Conservation (phyloP, 148 eudicot species). For the Euryodendron excelsum region DNA sequence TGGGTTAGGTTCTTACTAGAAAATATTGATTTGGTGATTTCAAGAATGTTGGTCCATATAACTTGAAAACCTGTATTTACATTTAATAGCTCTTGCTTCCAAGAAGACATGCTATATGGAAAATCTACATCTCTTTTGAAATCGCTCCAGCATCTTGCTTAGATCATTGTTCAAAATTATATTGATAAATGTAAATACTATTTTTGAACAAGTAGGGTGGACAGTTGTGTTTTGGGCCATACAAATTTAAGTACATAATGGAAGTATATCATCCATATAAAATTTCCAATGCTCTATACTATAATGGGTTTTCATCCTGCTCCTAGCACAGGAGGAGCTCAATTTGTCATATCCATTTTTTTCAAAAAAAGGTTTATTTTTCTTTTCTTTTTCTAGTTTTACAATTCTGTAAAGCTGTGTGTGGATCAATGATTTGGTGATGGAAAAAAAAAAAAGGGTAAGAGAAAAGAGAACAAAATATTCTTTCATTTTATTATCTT, state of each 20-base stretch:
- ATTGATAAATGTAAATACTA: not conserved
- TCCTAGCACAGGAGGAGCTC: not conserved
- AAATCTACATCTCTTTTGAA: not conserved
- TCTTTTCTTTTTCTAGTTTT: too few relatives aligned
- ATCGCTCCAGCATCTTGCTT: not conserved
- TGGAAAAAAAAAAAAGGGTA: too few relatives aligned
- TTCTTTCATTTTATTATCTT: too few relatives aligned
- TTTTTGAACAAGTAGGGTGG: not conserved
- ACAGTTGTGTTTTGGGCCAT: not conserved
- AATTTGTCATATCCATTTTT: not conserved
- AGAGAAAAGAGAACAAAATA: too few relatives aligned
- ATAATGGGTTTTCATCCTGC: too few relatives aligned
- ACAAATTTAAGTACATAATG: too few relatives aligned
- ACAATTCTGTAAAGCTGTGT: too few relatives aligned
- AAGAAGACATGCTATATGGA: constrained; percentile 6
- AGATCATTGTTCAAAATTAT: not conserved
- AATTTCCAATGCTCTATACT: too few relatives aligned
- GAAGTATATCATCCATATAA: too few relatives aligned
- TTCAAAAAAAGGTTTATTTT: too few relatives aligned
- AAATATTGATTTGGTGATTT: constrained; percentile 5
- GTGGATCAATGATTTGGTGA: too few relatives aligned
- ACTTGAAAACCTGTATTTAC: not conserved
- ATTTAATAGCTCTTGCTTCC: constrained; percentile 5
- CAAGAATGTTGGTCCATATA: constrained; percentile 10
- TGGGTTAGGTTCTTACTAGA: not conserved